A percentile compares a stretch with the other conserved stretches of the same genome.
These are phyloP conservation scores for Scalesia atractyloides DNA, from an alignment of 129 eudicot species.

Conservation along the genomic window DNA sequence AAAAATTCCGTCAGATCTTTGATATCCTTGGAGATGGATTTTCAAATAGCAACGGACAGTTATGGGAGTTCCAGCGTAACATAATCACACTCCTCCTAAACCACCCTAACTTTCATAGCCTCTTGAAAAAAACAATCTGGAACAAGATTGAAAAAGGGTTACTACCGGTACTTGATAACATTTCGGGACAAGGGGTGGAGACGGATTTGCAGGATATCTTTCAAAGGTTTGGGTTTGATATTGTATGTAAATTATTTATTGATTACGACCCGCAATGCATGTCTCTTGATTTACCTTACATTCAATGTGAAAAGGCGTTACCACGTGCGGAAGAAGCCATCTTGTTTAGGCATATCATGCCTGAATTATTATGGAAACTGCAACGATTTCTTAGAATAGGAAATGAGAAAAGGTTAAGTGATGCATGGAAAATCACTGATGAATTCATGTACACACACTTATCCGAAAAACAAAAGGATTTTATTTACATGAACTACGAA, in stretches of 20 bases:
- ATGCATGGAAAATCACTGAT: not conserved
- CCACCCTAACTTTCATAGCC: constrained; percentile 10
- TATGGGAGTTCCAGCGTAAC: constrained; percentile 39
- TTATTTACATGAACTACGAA: not conserved
- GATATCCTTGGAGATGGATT: constrained; percentile 44
- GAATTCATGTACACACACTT: not conserved
- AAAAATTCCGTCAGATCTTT: constrained; percentile 34
- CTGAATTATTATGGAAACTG: constrained; percentile 24
- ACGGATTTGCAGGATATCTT: constrained; percentile 51
- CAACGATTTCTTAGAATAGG: not conserved
- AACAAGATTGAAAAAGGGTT: constrained; percentile 20
- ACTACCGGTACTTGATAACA: constrained; percentile 4
- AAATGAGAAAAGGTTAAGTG: not conserved
- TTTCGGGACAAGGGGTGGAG: not conserved
- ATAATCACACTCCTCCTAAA: too few species aligned
- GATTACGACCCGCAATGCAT: constrained; percentile 39
- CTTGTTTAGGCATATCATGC: constrained; percentile 43
- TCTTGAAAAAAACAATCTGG: not conserved
- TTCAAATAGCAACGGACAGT: constrained; percentile 24
- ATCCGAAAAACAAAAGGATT: not conserved
- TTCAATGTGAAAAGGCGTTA: constrained; percentile 32
- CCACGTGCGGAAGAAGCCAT: constrained; percentile 24
- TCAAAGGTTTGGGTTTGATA: constrained; percentile 52
- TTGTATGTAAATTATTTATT: constrained; percentile 19
- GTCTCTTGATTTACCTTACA: constrained; percentile 23